A percentile compares a stretch with the other conserved stretches of the same genome.
These are phyloP conservation scores for Talaromyces atroroseus DNA, from an alignment of 2,329 filamentous ascomycete genomes.

Conservation along the genomic window DNA sequence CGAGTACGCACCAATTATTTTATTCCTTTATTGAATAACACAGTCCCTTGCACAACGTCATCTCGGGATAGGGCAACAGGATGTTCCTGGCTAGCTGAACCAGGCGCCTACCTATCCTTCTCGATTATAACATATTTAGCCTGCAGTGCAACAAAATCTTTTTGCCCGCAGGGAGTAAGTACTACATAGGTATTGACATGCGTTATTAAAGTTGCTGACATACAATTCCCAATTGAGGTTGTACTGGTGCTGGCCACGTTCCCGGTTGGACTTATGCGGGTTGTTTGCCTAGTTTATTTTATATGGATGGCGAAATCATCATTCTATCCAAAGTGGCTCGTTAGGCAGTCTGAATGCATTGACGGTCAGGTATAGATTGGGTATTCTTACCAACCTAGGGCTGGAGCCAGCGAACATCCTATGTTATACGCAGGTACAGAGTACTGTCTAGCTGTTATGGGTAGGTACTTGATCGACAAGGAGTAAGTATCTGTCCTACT, in stretches of 20 bases:
- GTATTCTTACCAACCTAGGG: too few relatives aligned
- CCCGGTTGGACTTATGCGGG: not conserved
- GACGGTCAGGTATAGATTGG: too few relatives aligned
- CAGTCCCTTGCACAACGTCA: not conserved
- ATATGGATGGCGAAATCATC: too few relatives aligned
- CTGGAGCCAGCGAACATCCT: too few relatives aligned
- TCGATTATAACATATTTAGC: too few relatives aligned
- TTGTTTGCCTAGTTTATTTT: not conserved
- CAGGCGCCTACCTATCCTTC: not conserved
- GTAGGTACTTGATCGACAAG: not conserved
- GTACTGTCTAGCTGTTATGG: not conserved
- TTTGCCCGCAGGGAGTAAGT: not conserved
- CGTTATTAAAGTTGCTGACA: not conserved
- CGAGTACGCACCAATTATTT: not conserved
- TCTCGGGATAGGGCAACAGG: not conserved
- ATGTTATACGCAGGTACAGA: too few relatives aligned
- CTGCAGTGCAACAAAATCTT: too few relatives aligned
- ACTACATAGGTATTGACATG: not conserved
- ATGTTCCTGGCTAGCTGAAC: not conserved
- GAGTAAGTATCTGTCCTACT: not conserved
- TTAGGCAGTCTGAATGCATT: too few relatives aligned
- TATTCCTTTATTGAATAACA: not conserved
- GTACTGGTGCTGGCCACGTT: not conserved
- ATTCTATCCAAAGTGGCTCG: too few relatives aligned
- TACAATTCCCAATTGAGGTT: not conserved